Evolutionary conservation across 306 rosid species (phyloP).

Genomic region (Albizia julibrissin): DNA sequence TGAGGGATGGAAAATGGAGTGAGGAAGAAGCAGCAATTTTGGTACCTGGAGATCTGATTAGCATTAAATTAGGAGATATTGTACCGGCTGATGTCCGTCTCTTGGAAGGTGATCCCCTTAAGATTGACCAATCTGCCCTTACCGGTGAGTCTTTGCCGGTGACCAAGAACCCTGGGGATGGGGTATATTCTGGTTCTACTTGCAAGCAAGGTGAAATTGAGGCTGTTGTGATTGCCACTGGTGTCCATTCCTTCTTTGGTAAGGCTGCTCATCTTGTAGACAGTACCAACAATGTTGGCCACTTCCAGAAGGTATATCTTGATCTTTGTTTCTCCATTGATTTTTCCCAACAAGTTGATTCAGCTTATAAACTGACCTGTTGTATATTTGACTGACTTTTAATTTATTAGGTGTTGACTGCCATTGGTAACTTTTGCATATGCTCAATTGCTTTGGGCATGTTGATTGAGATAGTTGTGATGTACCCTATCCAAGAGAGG

Average conservation of each 20-base stretch:
- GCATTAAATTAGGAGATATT: conserved; percentile 92
- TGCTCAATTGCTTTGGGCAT: conserved; percentile 86
- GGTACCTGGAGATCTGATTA: conserved; percentile 90
- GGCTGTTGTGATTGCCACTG: conserved; percentile 92
- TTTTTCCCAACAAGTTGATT: background rate
- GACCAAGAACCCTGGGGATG: conserved; percentile 73
- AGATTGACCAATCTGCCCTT: conserved; percentile 91
- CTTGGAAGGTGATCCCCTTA: conserved; percentile 81
- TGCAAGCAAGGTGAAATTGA: conserved; percentile 96
- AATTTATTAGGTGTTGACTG: conserved; percentile 72
- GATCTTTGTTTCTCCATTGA: background rate
- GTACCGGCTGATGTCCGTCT: conserved; percentile 95
- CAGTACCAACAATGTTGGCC: conserved; percentile 94
- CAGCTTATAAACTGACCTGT: conserved; percentile 9
- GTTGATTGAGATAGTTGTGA: conserved; percentile 82
- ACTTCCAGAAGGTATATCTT: conserved; percentile 77
- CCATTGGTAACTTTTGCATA: conserved; percentile 91
- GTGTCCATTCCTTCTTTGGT: conserved; percentile 92
- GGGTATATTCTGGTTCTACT: conserved; percentile 87
- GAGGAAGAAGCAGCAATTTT: conserved; percentile 79
- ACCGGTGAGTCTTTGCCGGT: conserved; percentile 93
- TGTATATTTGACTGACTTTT: conserved; percentile 23
- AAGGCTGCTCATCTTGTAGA: conserved; percentile 97
- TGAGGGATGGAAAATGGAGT: conserved; percentile 83
- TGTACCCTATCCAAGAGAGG: conserved; percentile 73